A percentile compares a stretch with the other conserved stretches of the same genome.
phyloP scores from a whole-genome alignment of 1,139 yeast species.

The Scheffersomyces segobiensis region DNA sequence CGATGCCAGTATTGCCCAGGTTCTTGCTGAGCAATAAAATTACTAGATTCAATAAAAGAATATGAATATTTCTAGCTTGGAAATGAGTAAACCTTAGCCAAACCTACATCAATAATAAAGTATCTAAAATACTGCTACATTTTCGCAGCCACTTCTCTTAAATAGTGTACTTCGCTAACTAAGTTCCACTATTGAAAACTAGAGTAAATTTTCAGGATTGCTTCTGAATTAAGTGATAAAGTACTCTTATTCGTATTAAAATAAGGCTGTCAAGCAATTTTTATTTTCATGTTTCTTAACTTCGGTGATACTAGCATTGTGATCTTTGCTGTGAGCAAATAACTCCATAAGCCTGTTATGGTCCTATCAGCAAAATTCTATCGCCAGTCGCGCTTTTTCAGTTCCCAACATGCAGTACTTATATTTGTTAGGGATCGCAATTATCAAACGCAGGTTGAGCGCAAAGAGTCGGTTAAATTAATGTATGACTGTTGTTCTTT shows the following conservation, averaged over 20 bases:
- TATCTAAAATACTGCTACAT: background rate
- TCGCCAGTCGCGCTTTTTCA: background rate
- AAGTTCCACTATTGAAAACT: no score
- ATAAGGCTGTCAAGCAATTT: no score
- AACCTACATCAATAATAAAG: no score
- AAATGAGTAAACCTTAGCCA: background rate
- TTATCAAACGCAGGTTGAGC: background rate
- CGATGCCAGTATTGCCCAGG: conserved; percentile 43
- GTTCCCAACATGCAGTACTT: background rate
- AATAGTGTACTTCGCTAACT: no score
- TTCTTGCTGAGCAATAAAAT: background rate
- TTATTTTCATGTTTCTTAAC: background rate
- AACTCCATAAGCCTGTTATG: background rate
- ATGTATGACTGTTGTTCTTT: background rate
- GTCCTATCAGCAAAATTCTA: background rate
- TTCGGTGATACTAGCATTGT: background rate
- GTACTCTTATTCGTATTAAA: no score
- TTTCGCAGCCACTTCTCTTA: no score
- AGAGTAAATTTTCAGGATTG: no score
- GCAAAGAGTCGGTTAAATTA: background rate
- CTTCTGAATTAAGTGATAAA: no score
- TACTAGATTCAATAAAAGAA: background rate
- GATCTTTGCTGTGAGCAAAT: no score
- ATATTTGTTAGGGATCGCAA: background rate
- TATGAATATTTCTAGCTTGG: background rate